Percentiles rank a stretch among this genome's conserved stretches.
These are phyloP conservation scores for Penicillium sp. DNA, from an alignment of 2,329 filamentous ascomycete species.

Conservation along the genomic window DNA sequence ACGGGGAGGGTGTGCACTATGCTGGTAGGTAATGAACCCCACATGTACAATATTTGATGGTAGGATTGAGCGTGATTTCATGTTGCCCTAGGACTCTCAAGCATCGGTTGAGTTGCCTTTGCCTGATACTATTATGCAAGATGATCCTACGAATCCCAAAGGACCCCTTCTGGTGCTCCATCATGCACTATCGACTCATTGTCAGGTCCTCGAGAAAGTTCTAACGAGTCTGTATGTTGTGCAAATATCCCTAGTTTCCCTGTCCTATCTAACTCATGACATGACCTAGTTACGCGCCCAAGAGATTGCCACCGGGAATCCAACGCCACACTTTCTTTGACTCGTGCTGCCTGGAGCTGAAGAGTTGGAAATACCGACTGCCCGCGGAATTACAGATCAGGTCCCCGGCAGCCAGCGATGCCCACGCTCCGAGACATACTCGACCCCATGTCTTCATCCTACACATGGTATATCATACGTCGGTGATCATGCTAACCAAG, in stretches of 20 bases:
- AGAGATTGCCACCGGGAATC: conserved; percentile 26
- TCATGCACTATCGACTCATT: conserved; percentile 10
- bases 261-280: no score
- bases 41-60: no score
- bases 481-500: neutral
- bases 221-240: conserved; percentile 34
- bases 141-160: no score
- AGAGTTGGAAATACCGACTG: conserved; percentile 20
- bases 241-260: neutral
- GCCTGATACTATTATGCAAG: no score
- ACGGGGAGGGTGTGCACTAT: neutral
- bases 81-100: neutral
- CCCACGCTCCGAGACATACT: neutral
- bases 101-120: neutral
- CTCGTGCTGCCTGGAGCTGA: conserved; percentile 38
- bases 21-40: neutral
- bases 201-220: conserved; percentile 40
- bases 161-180: neutral
- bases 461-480: neutral
- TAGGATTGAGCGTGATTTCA: no score
- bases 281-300: conserved; percentile 36
- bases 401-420: neutral
- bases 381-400: neutral
- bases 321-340: conserved; percentile 36
- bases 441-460: neutral